phyloP scores from a whole-genome alignment of 176 grass and related monocot species.

The Musa acuminata region DNA sequence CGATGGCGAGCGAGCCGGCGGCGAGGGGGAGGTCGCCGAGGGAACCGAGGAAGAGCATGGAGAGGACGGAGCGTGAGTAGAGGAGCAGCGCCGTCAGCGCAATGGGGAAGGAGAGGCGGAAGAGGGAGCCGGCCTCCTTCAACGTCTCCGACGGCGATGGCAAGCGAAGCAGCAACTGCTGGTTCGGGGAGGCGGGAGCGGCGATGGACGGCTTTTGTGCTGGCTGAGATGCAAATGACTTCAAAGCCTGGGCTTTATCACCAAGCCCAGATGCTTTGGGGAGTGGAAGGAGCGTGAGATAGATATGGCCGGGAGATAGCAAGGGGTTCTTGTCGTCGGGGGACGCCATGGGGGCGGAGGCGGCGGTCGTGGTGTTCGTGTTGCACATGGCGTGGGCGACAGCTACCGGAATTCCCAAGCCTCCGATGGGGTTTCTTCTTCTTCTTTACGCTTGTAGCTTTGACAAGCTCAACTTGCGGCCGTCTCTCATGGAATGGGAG shows the following conservation, averaged over 20 bases:
- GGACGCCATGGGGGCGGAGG: background rate
- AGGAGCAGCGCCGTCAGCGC: conserved; percentile 71
- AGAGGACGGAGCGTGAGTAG: conserved; percentile 70
- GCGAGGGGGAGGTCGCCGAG: conserved; percentile 82
- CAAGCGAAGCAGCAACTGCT: background rate
- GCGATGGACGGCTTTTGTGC: background rate
- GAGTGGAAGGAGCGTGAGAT: conserved; percentile 26
- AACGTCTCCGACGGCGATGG: conserved; percentile 18
- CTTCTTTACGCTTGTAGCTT: too few relatives aligned
- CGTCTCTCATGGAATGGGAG: too few relatives aligned
- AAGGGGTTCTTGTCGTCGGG: conserved; percentile 8
- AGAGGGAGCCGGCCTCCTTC: conserved; percentile 49
- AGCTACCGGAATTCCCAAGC: background rate
- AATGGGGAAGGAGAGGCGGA: conserved; percentile 67
- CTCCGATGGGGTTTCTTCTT: too few relatives aligned
- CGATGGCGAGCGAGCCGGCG: conserved; percentile 73
- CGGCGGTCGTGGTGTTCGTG: background rate
- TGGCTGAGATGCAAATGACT: background rate
- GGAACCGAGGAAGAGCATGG: conserved; percentile 83
- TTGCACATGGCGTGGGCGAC: conserved; percentile 1
- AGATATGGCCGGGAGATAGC: conserved; percentile 17
- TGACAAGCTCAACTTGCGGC: too few relatives aligned
- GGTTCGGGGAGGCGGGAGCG: background rate
- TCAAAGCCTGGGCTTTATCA: background rate
- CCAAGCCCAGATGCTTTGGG: background rate